phyloP scores from a whole-genome alignment of 345 rosid species.

The Populus euphratica region DNA sequence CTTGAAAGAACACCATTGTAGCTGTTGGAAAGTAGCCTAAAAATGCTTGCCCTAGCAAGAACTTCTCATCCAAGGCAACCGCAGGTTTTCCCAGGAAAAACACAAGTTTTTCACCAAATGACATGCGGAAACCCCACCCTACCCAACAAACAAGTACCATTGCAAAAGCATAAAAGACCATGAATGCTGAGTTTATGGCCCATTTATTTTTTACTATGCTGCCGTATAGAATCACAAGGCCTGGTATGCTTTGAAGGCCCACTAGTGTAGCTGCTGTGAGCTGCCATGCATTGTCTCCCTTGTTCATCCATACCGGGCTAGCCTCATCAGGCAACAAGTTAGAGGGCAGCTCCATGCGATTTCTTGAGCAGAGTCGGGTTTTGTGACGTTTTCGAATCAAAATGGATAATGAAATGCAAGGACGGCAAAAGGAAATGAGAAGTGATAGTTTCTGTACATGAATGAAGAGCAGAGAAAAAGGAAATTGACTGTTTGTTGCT shows the following conservation, averaged over 20 bases:
- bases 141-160: slow-evolving; percentile 47
- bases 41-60: slow-evolving; percentile 33
- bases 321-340: slow-evolving; percentile 40
- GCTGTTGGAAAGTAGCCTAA: slow-evolving; percentile 37
- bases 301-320: slow-evolving; percentile 46
- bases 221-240: slow-evolving; percentile 47
- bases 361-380: neutral
- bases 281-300: slow-evolving; percentile 58
- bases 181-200: slow-evolving; percentile 57
- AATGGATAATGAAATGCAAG: neutral
- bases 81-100: slow-evolving; percentile 37
- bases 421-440: too few relatives aligned
- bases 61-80: slow-evolving; percentile 37
- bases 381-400: neutral
- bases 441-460: too few relatives aligned
- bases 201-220: slow-evolving; percentile 46
- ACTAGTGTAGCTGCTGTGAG: slow-evolving; percentile 50
- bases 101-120: slow-evolving; percentile 43
- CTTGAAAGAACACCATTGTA: slow-evolving; percentile 50
- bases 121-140: slow-evolving; percentile 48
- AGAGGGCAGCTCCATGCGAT: slow-evolving; percentile 31
- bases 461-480: neutral
- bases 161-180: slow-evolving; percentile 52
- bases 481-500: neutral
- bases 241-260: slow-evolving; percentile 45